Evolutionary conservation across 164 flowering plant genomes (phyloP), one percentile per base, ranked within the genome.

Genomic region (Liriodendron chinense): DNA sequence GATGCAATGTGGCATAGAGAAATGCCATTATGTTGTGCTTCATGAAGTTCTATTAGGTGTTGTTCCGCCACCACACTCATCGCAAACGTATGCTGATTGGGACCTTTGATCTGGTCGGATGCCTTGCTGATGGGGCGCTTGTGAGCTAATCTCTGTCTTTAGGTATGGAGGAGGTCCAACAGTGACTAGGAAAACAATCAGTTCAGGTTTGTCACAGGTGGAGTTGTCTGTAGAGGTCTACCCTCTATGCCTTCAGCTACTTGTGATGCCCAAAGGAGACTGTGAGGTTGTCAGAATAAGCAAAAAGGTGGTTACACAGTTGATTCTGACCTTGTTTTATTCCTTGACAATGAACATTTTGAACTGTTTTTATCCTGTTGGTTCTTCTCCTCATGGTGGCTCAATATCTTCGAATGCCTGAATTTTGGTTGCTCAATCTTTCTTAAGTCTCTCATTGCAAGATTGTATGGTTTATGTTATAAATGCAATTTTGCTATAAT

Each of bases 121-220:
- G 43, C 43, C 43, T 34, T 34, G 43, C 43, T 34, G 43, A 34
- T 34, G 43, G 43, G 43, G 43, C 43, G 5, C 43, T 34, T 7
- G 7, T 34, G 43, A 34, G 22, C 47, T 69, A 71, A 26, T 67
- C 67, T 80, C 71, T 82, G 76, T 43, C 22, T 72, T 50, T 78
- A 96, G 99, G 99, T 94, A 94, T 83, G 98, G 98, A 59, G 98
- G 98, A 65, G 98, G 98, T 69, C 99, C 99, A 68, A 83, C 86
- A 64, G 79, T 96, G 88, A 82, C 88, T 10, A 81, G 97, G 53
- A 92, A 85, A 81, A 95, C 87, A 62, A 91, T 96, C 70, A 86
- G 78, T 82, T 89, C 94, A 65, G 96, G 99, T 77, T 86, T 87
- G 64, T 90, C 96, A 74, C 95, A 94, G 78, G 86, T 84, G 28